Conservation (phyloP, 768 basidiomycete species). For the Macrolepiota dolichaula region DNA sequence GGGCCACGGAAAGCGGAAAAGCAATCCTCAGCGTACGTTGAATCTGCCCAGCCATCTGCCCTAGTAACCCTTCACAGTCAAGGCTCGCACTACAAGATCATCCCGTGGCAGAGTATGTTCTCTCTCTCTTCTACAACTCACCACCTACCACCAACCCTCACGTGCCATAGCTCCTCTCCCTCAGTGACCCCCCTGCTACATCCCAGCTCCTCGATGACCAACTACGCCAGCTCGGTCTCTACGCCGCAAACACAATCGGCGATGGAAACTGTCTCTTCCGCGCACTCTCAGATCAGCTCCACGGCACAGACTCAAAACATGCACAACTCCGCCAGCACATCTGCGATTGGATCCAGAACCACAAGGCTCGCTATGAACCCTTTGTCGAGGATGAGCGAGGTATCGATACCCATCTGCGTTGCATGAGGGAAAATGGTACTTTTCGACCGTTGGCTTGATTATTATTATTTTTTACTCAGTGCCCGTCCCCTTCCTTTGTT, state of each 20-base stretch:
- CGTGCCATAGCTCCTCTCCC: constrained; percentile 25
- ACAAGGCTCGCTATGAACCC: constrained; percentile 73
- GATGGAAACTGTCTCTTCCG: constrained; percentile 96
- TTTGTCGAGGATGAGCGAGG: constrained; percentile 87
- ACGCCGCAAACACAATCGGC: constrained; percentile 82
- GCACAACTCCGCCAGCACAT: constrained; percentile 67
- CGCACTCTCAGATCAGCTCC: constrained; percentile 83
- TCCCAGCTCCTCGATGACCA: constrained; percentile 67
- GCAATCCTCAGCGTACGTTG: constrained; percentile 25
- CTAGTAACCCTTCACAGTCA: constrained; percentile 34
- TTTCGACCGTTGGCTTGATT: constrained; percentile 12
- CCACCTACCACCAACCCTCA: constrained; percentile 1
- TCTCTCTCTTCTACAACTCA: constrained; percentile 14
- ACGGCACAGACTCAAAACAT: constrained; percentile 72
- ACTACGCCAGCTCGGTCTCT: constrained; percentile 75
- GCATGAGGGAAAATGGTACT: constrained; percentile 78
- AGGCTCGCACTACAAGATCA: constrained; percentile 56
- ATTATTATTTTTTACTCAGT: background rate
- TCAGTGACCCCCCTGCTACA: constrained; percentile 61
- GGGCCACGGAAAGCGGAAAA: background rate
- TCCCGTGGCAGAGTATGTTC: constrained; percentile 34
- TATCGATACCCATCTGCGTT: constrained; percentile 64
- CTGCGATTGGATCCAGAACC: constrained; percentile 75
- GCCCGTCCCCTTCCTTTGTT: too few species aligned
- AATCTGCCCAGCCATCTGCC: constrained; percentile 13